Evolutionary conservation across 768 basidiomycete species (phyloP).

Genomic region (Pulveroboletus sp.): DNA sequence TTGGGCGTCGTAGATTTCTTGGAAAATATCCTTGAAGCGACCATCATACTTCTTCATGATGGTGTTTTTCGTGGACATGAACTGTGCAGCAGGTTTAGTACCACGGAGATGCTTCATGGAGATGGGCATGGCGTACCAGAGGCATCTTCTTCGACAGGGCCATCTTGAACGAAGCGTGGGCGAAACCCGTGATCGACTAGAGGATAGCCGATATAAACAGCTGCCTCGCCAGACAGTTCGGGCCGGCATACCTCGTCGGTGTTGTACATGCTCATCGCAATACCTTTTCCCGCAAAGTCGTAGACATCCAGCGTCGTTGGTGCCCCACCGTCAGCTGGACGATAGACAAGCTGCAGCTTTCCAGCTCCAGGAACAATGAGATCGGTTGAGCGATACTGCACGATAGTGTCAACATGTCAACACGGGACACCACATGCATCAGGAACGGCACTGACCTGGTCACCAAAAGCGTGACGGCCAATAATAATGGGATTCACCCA

Average conservation of each 20-base stretch:
- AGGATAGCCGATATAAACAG: background rate
- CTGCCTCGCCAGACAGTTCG: background rate
- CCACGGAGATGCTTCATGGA: slow-evolving; percentile 2
- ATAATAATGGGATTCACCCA: slow-evolving; percentile 97
- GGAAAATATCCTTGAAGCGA: slow-evolving; percentile 98
- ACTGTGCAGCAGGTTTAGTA: slow-evolving; percentile 37
- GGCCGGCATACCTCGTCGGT: slow-evolving; percentile 71
- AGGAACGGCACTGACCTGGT: slow-evolving; percentile 54
- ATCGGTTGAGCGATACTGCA: slow-evolving; percentile 89
- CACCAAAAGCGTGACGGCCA: slow-evolving; percentile 96
- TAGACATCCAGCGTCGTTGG: slow-evolving; percentile 76
- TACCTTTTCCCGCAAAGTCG: slow-evolving; percentile 89
- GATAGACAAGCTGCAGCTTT: slow-evolving; percentile 89
- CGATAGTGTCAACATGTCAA: slow-evolving; percentile 8
- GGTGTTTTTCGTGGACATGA: slow-evolving; percentile 98
- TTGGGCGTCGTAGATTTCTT: slow-evolving; percentile 84
- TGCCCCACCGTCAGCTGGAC: slow-evolving; percentile 70
- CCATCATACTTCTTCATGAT: slow-evolving; percentile 98
- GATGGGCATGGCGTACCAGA: slow-evolving; percentile 41
- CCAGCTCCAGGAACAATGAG: slow-evolving; percentile 88
- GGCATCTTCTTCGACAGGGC: slow-evolving; percentile 75
- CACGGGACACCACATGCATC: slow-evolving; percentile 1
- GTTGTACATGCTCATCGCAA: slow-evolving; percentile 98
- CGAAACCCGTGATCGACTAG: slow-evolving; percentile 90
- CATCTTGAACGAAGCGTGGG: slow-evolving; percentile 98